These are phyloP conservation scores for Coniferiporia weirii DNA, from an alignment of 1,284 basidiomycete species.

Conservation along the genomic window DNA sequence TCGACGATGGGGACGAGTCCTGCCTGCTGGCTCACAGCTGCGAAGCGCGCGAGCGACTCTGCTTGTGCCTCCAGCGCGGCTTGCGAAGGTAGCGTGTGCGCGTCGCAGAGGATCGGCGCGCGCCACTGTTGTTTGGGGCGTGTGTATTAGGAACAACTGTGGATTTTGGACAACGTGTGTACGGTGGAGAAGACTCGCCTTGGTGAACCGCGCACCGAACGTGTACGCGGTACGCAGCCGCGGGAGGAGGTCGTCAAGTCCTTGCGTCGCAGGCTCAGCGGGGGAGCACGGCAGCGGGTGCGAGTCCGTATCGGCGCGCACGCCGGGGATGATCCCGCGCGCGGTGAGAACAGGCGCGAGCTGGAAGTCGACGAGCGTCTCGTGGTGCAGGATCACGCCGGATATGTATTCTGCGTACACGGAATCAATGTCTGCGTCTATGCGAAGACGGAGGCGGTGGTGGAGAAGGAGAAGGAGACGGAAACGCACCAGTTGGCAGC, in stretches of 20 bases:
- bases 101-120: constrained; percentile 42
- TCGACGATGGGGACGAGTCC: constrained; percentile 50
- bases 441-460: not conserved
- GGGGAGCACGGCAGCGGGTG: constrained; percentile 40
- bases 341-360: constrained; percentile 36
- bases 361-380: constrained; percentile 44
- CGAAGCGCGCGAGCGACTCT: constrained; percentile 40
- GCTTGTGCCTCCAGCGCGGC: constrained; percentile 40
- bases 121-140: constrained; percentile 35
- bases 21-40: constrained; percentile 43
- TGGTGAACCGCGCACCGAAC: constrained; percentile 45
- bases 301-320: constrained; percentile 47
- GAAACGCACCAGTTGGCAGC: constrained; percentile 36
- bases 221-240: constrained; percentile 38
- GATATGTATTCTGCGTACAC: constrained; percentile 39
- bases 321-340: constrained; percentile 45
- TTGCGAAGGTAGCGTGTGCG: constrained; percentile 32
- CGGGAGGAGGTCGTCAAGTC: constrained; percentile 41
- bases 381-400: constrained; percentile 45
- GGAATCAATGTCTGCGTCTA: not conserved
- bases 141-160: too few species aligned
- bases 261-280: constrained; percentile 44
- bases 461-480: not conserved
- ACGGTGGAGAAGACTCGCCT: too few species aligned
- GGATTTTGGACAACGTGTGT: too few species aligned